Evolutionary conservation across 2,329 filamentous ascomycete genomes (phyloP).

Genomic region (Pseudogymnoascus sp.): DNA sequence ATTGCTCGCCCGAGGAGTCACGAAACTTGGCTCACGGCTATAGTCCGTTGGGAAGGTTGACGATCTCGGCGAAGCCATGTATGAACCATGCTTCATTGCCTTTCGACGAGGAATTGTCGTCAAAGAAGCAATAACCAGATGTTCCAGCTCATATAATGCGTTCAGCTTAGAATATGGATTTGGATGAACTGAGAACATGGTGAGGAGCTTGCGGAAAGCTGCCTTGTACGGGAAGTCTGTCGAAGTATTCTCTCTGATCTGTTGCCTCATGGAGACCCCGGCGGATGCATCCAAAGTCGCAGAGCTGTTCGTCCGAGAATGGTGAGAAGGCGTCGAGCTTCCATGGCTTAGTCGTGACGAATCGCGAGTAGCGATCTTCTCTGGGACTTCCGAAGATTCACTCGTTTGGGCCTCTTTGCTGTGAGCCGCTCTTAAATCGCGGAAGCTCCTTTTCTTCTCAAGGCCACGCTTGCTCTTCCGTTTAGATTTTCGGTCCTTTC

Average conservation of each 20-base stretch:
- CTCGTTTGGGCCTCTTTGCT: slow-evolving; percentile 26
- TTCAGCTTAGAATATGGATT: slow-evolving; percentile 83
- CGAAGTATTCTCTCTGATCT: slow-evolving; percentile 18
- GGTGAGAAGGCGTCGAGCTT: not conserved
- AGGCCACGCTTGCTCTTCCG: slow-evolving; percentile 44
- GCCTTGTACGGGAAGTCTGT: slow-evolving; percentile 70
- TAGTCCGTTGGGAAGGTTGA: slow-evolving; percentile 6
- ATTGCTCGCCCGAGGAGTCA: slow-evolving; percentile 35
- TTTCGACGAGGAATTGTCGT: slow-evolving; percentile 28
- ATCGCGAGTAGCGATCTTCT: slow-evolving; percentile 1
- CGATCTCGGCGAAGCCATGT: not conserved
- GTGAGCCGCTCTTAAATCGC: slow-evolving; percentile 50
- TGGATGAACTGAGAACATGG: slow-evolving; percentile 81
- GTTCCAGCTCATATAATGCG: slow-evolving; percentile 74
- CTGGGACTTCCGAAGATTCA: not conserved
- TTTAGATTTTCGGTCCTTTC: slow-evolving; percentile 54
- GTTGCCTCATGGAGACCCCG: not conserved
- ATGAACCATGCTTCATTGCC: not conserved
- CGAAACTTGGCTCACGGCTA: slow-evolving; percentile 2
- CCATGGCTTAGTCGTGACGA: slow-evolving; percentile 3
- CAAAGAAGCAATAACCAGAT: slow-evolving; percentile 70
- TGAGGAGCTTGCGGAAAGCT: slow-evolving; percentile 72
- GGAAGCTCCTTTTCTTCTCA: slow-evolving; percentile 63
- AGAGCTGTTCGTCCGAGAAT: slow-evolving; percentile 8
- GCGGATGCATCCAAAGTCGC: slow-evolving; percentile 10